Evolutionary conservation across 2,329 filamentous ascomycete species (phyloP), one percentile per base, ranked within the genome.

Genomic region (Fusarium continuum): DNA sequence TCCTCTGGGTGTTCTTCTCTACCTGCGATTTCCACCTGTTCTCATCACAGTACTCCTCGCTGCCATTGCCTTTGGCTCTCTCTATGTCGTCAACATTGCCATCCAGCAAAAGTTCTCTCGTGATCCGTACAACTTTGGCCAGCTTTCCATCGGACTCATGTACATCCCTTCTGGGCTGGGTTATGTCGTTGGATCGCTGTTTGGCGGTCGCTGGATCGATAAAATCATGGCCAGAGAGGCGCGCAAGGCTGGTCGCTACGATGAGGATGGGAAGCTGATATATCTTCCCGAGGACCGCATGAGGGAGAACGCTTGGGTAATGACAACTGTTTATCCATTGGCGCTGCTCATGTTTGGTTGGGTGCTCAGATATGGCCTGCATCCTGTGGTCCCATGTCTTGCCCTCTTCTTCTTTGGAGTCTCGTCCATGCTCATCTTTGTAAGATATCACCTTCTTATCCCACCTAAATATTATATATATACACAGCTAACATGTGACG

Each of bases 371-470:
- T 83, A 86, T 57, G 90, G 88, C 2, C 76, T 91, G 4, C 81
- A 85, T 55, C 91, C 88, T 85, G 75, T 87, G 11, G 86, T 86
- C 23, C 81, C 85, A 53, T 81, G 85, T 65, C 80, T 90, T 32
- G 87, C 88, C 20, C 87, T 88, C 35, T 90, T 92, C 74, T 84
- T 89, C 72, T 95, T 94, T 69, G 92, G 92, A 14, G 68, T 91
- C 4, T 88, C 89, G 3, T 89, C 85, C 26, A 95, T 96, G 92
- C 81, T 95, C 5, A 88, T 93, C 25, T 93, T 93, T 91, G 77
- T 79, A 70, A 73, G 76, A 65, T 8, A 9, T 23, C 5, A 6
- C n/a, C 16, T 13, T 10, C 32, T 13, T 29, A 16, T 29, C n/a
- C 32, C 13, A 19, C 6, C 4, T 19, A n/a, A n/a, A n/a, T n/a